phyloP scores from a whole-genome alignment of 495 filamentous ascomycete species.

The Tuber umbilicatum region DNA sequence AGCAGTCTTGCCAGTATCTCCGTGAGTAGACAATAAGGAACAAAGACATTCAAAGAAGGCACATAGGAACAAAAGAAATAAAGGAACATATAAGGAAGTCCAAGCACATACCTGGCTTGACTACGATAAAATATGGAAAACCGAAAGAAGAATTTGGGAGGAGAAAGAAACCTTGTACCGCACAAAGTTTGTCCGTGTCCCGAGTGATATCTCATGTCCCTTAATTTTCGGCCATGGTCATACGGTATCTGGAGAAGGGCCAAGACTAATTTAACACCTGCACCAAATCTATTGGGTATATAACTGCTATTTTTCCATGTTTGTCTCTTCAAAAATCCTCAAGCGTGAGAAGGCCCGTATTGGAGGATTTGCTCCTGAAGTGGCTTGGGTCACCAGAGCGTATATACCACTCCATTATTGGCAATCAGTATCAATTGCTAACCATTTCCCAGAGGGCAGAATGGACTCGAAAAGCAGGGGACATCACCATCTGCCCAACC shows the following conservation, averaged over 20 bases:
- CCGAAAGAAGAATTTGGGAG: too few species aligned
- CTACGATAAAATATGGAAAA: too few species aligned
- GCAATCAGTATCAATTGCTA: constrained; percentile 35
- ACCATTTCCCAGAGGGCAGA: constrained; percentile 57
- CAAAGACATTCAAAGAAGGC: too few species aligned
- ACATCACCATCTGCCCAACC: constrained; percentile 91
- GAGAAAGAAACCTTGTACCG: too few species aligned
- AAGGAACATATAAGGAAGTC: too few species aligned
- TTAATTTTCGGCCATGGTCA: constrained; percentile 52
- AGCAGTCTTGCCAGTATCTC: too few species aligned
- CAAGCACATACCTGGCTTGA: too few species aligned
- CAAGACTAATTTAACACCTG: constrained; percentile 77
- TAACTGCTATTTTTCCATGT: constrained; percentile 93
- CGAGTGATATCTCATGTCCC: too few species aligned
- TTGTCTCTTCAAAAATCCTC: constrained; percentile 81
- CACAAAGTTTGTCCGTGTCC: too few species aligned
- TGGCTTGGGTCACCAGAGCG: constrained; percentile 97
- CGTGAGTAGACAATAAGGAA: too few species aligned
- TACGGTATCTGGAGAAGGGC: constrained; percentile 89
- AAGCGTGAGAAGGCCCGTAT: constrained; percentile 94
- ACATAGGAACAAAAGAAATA: too few species aligned
- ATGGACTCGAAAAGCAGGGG: constrained; percentile 86
- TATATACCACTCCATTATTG: constrained; percentile 46
- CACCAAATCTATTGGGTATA: constrained; percentile 87
- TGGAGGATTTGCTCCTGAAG: constrained; percentile 93